Evolutionary conservation across 192 early-diverging fungal species (phyloP), one percentile per base, ranked within the genome.

Genomic region (Podochytrium sp.): DNA sequence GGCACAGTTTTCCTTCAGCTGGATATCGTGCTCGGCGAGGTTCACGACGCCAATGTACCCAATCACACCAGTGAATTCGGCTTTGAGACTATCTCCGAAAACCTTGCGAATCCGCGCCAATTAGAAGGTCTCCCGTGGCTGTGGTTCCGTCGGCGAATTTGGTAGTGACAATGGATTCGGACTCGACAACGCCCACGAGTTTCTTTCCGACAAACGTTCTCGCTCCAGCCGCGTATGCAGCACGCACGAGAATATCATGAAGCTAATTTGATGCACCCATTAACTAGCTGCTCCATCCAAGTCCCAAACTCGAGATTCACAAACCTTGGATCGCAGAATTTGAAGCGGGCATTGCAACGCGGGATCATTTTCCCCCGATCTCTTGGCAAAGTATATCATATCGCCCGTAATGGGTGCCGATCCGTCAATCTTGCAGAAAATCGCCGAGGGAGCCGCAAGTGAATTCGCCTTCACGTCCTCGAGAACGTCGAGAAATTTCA

Each of bases 61-160:
- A 29, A 67, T 38, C 6, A 56, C 18, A 0, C 68, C 60, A 12
- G 60, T 62, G 74, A 67, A 75, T 41, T 58, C 10, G 7, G 65
- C 33, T 32, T 38, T 35, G 33, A 39, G 4, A 5, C 39, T 76
- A 27, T 75, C 77, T 30, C 83, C 83, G 16, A 83, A 41, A 7
- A 83, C 38, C 10, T 75, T 16, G 16, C 67, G 52, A 29, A 74
- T 38, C 5, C 43, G 7, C 57, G 63, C 60, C 60, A 62, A 77
- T 38, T 10, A 77, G 25, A 7, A 77, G 14, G 43, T 77, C 68
- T 3, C 57, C 76, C 6, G 1, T 51, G 12, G 42, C 57, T 14
- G 27, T 29, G 3, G 47, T 0, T 25, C 68, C 57, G 38, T 61
- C 68, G 0, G 23, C 50, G 23, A 75, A 75, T 1, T 37, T 7